Base-by-base conservation (phyloP, 441 rosid genomes). In the Dalechampia spathulata region DNA sequence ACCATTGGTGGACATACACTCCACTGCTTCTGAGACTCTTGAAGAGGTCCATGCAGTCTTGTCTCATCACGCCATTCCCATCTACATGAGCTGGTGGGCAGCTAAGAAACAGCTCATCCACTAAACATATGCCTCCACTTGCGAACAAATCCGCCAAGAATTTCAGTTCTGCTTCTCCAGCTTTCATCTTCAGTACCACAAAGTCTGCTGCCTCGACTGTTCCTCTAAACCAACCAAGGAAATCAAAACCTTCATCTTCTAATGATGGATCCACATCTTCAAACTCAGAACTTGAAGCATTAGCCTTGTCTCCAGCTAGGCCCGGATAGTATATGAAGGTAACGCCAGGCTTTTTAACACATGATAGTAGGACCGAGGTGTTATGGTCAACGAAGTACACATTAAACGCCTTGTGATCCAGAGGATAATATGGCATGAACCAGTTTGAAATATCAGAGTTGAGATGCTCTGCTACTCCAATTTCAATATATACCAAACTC, bases 1-100 rank as follows among this genome's bases (percentile, higher is more conserved):
- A 82, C 94, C 94, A 83, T 2, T 87, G 95, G 65, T 87, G 96
- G 38, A 79, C 95, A 74, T 69, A 87, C 61, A 87, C 77, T 43
- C 90, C 90, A n/a, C 64, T 69, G 69, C 55, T 73, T 67, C 93
- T 67, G 32, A 84, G 83, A 56, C 73, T 69, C 62, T 65, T 70
- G 64, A 81, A 56, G 56, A 80, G 69, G 27, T 72, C 76, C 57
- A 67, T 42, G 66, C 97, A 90, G 28, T 67, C 76, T 22, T 66
- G 75, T 14, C 52, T 56, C 0, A 12, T 39, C 16, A 21, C 40
- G 46, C 71, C 66, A 0, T 65, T 60, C 28, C 63, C 75, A 12
- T 62, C 73, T 2, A 38, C 58, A 27, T 26, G 52, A 30, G 60
- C 72, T 0, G 68, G 52, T 0, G 68, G 52, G 69, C 95, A 90